Evolutionary conservation across 768 basidiomycete genomes (phyloP).

Genomic region (Amanita polypyramis): DNA sequence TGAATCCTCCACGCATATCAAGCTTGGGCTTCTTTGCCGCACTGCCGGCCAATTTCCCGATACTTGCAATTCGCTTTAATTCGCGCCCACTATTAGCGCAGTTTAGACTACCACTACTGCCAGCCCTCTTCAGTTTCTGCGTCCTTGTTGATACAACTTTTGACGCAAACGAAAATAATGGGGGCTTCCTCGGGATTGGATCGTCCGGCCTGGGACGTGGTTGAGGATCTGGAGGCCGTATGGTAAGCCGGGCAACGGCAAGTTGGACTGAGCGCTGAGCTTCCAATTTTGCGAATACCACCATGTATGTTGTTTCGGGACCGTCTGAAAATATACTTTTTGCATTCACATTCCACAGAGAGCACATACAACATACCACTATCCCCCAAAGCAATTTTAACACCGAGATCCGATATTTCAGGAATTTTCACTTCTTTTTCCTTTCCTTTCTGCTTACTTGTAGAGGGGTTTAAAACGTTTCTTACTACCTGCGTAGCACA

Average conservation of each 20-base stretch:
- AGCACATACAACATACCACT: slow-evolving; percentile 30
- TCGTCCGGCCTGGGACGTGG: slow-evolving; percentile 54
- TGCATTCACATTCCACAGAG: neutral
- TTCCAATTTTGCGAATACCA: slow-evolving; percentile 33
- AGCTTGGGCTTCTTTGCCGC: slow-evolving; percentile 25
- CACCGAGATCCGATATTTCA: slow-evolving; percentile 28
- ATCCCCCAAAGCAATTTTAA: slow-evolving; percentile 64
- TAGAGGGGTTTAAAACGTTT: neutral
- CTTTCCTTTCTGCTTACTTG: neutral
- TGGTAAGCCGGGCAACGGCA: slow-evolving; percentile 47
- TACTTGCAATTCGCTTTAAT: slow-evolving; percentile 23
- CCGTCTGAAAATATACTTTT: slow-evolving; percentile 31
- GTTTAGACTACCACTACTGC: neutral
- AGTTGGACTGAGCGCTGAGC: slow-evolving; percentile 26
- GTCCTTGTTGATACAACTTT: slow-evolving; percentile 9
- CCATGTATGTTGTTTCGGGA: slow-evolving; percentile 58
- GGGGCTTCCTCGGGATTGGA: slow-evolving; percentile 65
- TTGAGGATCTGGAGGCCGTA: slow-evolving; percentile 23
- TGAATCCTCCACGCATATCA: slow-evolving; percentile 23
- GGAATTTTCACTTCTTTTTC: slow-evolving; percentile 18
- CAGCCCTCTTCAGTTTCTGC: neutral
- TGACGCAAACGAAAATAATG: slow-evolving; percentile 24
- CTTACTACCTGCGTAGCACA: neutral
- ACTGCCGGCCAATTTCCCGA: slow-evolving; percentile 10
- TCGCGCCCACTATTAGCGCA: slow-evolving; percentile 9